These are phyloP conservation scores for Salinomyces thailandicus DNA, from an alignment of 2,329 filamentous ascomycete species.

Conservation along the genomic window DNA sequence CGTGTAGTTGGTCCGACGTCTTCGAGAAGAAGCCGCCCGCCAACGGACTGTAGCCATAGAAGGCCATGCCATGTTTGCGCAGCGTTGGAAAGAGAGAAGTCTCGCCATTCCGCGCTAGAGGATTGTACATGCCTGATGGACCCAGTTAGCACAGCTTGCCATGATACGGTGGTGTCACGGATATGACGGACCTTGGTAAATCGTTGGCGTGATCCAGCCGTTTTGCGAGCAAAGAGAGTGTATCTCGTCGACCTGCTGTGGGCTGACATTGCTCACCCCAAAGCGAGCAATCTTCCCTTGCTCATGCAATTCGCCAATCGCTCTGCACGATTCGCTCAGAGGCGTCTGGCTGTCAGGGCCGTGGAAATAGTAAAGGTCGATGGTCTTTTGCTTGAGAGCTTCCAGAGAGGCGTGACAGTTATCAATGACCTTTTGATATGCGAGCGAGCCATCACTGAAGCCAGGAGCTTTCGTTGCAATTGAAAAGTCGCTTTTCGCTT, in stretches of 20 bases:
- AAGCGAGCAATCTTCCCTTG: conserved; percentile 38
- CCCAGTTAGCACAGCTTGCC: no score
- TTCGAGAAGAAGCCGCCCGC: conserved; percentile 31
- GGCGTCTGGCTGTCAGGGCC: conserved; percentile 36
- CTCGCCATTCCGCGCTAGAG: conserved; percentile 34
- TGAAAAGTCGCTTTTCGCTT: conserved; percentile 13
- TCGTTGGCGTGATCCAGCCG: conserved; percentile 33
- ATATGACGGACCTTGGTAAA: conserved; percentile 33
- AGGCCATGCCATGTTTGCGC: conserved; percentile 33
- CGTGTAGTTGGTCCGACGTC: conserved; percentile 28
- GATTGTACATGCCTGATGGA: conserved; percentile 35
- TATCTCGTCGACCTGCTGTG: conserved; percentile 35
- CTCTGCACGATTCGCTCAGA: conserved; percentile 32
- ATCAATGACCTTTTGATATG: conserved; percentile 16
- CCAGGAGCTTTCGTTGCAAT: conserved; percentile 23
- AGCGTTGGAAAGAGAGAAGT: conserved; percentile 34
- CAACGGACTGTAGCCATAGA: conserved; percentile 32
- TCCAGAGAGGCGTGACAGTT: conserved; percentile 18
- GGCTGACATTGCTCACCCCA: conserved; percentile 39
- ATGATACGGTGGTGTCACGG: no score
- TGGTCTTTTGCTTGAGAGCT: conserved; percentile 18
- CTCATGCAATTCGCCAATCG: conserved; percentile 32
- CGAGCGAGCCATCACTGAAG: conserved; percentile 16
- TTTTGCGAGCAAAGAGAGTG: conserved; percentile 34
- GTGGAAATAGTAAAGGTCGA: conserved; percentile 36